Conservation (phyloP, 345 rosid species). For the Eucalyptus decipiens region DNA sequence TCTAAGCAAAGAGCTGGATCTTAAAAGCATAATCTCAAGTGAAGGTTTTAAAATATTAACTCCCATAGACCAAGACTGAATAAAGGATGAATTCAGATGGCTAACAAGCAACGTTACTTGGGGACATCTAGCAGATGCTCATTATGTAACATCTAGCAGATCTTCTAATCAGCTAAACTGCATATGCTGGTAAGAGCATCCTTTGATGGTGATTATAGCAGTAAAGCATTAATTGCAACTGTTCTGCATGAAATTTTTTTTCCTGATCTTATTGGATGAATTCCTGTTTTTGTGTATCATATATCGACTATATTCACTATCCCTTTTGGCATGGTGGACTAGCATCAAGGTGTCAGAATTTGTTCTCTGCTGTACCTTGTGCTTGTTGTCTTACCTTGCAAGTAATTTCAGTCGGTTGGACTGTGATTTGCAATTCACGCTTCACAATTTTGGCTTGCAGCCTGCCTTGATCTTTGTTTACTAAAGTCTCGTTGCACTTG, state of each 20-base stretch:
- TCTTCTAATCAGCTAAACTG: neutral
- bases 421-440: neutral
- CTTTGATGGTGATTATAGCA: neutral
- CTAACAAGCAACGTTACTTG: neutral
- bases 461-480: neutral
- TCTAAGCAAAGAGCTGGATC: neutral
- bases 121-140: neutral
- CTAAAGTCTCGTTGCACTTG: neutral
- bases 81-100: neutral
- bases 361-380: neutral
- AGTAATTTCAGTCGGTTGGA: neutral
- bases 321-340: neutral
- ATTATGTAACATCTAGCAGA: neutral
- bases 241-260: neutral
- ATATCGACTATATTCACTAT: neutral
- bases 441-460: neutral
- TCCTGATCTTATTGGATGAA: neutral
- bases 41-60: neutral
- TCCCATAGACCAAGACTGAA: neutral
- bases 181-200: neutral
- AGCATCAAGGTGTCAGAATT: neutral
- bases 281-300: neutral
- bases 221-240: neutral
- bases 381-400: neutral
- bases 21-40: neutral